These are phyloP conservation scores for Scutellaria galericulata DNA, from an alignment of 257 asterid species.

Conservation along the genomic window DNA sequence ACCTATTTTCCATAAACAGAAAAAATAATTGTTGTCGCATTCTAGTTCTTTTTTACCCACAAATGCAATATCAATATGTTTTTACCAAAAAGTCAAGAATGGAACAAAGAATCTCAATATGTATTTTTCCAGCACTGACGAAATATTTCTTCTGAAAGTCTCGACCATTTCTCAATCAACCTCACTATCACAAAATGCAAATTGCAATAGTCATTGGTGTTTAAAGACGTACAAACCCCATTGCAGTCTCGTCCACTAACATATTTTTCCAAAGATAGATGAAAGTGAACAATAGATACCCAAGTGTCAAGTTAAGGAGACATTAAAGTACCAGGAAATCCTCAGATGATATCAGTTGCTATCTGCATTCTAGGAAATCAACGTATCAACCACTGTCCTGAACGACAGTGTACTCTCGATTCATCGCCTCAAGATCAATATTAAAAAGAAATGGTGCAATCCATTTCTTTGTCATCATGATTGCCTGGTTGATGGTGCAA, in stretches of 20 bases:
- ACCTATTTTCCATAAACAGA: too few species aligned
- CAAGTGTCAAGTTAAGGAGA: neutral
- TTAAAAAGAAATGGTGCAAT: slow-evolving; percentile 44
- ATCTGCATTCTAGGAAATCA: slow-evolving; percentile 95
- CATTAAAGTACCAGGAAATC: slow-evolving; percentile 79
- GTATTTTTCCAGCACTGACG: neutral
- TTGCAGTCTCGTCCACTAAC: neutral
- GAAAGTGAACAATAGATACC: slow-evolving; percentile 21
- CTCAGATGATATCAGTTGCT: slow-evolving; percentile 95
- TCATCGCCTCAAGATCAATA: slow-evolving; percentile 73
- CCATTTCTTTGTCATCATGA: slow-evolving; percentile 56
- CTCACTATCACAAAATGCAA: slow-evolving; percentile 14
- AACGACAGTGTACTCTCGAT: slow-evolving; percentile 88
- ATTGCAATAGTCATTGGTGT: neutral
- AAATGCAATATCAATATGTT: too few species aligned
- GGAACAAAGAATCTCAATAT: neutral
- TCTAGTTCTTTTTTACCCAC: too few species aligned
- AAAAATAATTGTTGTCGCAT: too few species aligned
- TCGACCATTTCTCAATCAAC: neutral
- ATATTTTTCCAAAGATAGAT: slow-evolving; percentile 16
- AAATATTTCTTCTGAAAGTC: neutral
- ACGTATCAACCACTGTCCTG: slow-evolving; percentile 78
- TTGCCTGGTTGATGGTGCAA: neutral
- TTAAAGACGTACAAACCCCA: neutral
- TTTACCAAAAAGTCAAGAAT: neutral